phyloP scores from a whole-genome alignment of 148 eudicot species.

The Rhododendron vialii region DNA sequence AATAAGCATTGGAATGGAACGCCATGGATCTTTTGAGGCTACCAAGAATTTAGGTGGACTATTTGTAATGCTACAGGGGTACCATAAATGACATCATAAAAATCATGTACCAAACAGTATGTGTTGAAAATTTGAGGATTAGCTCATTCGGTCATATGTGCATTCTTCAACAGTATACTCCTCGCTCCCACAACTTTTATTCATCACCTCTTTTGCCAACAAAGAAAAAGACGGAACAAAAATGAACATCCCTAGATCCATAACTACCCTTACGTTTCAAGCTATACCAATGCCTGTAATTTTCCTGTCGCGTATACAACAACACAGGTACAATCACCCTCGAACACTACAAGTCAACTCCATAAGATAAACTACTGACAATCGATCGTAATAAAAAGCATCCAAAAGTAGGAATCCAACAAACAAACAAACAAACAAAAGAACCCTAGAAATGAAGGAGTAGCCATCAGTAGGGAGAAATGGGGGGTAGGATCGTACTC shows the following conservation, averaged over 20 bases:
- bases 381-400: background rate
- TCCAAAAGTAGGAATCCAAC: background rate
- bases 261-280: background rate
- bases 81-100: background rate
- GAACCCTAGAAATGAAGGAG: background rate
- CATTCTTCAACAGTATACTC: background rate
- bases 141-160: background rate
- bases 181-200: background rate
- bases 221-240: background rate
- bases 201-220: background rate
- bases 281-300: background rate
- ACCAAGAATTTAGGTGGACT: background rate
- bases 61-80: background rate
- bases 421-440: background rate
- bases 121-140: background rate
- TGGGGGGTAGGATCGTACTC: conserved; percentile 7
- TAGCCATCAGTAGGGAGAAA: background rate
- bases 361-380: background rate
- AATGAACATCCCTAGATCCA: background rate
- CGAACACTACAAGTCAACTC: background rate
- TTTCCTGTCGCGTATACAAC: background rate
- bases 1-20: too few relatives aligned
- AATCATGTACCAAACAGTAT: background rate
- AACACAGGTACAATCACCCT: background rate
- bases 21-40: background rate